These are phyloP conservation scores for Ceratocystis destructans DNA, from an alignment of 2,329 filamentous ascomycete species.

Conservation along the genomic window DNA sequence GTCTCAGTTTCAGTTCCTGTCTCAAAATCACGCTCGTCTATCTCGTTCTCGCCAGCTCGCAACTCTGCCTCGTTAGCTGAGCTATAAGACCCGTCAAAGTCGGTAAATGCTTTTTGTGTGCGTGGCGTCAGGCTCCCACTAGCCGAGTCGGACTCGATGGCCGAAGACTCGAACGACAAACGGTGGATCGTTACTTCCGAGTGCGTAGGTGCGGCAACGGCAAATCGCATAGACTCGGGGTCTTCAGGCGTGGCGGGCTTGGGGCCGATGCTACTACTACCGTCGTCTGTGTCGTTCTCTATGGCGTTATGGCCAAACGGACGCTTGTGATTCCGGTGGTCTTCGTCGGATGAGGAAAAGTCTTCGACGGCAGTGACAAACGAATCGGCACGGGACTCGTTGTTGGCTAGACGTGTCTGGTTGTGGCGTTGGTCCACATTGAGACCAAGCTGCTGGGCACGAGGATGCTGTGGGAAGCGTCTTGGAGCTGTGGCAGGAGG, in stretches of 20 bases:
- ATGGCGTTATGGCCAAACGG: conserved; percentile 1
- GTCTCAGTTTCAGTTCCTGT: background rate
- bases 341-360: conserved; percentile 18
- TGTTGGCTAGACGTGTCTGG: conserved; percentile 12
- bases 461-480: conserved; percentile 11
- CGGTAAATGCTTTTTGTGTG: conserved; percentile 9
- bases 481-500: background rate
- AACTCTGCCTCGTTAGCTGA: conserved; percentile 1
- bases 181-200: conserved; percentile 12
- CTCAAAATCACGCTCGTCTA: background rate
- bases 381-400: conserved; percentile 17
- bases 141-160: conserved; percentile 8
- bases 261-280: background rate
- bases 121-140: conserved; percentile 14
- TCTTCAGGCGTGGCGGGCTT: conserved; percentile 10
- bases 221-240: conserved; percentile 12
- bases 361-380: conserved; percentile 19
- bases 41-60: background rate
- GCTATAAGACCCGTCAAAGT: conserved; percentile 13
- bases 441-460: conserved; percentile 8
- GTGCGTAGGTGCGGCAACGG: background rate
- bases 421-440: conserved; percentile 12
- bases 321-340: conserved; percentile 1
- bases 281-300: background rate
- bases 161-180: background rate